Conservation (phyloP, 2,329 filamentous ascomycete species). For the Karstenula rhodostoma region DNA sequence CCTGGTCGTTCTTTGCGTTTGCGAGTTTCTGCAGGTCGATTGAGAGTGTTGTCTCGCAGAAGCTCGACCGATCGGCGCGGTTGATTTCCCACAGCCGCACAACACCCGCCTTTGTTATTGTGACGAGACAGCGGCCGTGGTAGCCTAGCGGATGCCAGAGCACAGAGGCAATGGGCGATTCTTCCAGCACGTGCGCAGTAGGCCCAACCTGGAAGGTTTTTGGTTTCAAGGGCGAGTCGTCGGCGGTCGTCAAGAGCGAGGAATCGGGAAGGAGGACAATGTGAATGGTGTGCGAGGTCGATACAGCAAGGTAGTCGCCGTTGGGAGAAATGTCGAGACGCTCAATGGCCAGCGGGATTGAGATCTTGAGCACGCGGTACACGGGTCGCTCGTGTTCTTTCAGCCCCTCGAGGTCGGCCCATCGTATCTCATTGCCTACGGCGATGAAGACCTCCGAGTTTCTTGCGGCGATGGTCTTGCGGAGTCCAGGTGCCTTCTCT, state of each 20-base stretch:
- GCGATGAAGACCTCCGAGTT: conserved; percentile 91
- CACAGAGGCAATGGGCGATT: conserved; percentile 79
- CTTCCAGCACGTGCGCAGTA: conserved; percentile 87
- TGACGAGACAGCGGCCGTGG: conserved; percentile 81
- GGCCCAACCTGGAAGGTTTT: conserved; percentile 93
- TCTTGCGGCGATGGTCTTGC: conserved; percentile 75
- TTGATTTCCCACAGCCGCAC: conserved; percentile 92
- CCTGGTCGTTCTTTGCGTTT: conserved; percentile 80
- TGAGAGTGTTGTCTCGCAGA: conserved; percentile 81
- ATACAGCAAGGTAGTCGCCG: conserved; percentile 80
- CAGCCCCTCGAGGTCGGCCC: conserved; percentile 82
- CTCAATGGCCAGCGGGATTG: conserved; percentile 81
- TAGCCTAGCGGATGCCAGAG: conserved; percentile 94
- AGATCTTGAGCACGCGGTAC: conserved; percentile 69
- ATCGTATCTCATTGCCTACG: conserved; percentile 87
- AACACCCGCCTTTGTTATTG: conserved; percentile 85
- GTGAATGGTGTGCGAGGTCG: conserved; percentile 87
- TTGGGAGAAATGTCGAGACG: conserved; percentile 87
- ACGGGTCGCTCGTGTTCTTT: conserved; percentile 63
- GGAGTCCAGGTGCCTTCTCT: conserved; percentile 50
- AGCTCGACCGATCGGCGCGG: conserved; percentile 83
- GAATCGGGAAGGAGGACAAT: conserved; percentile 85
- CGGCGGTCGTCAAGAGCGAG: conserved; percentile 74
- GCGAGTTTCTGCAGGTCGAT: conserved; percentile 89
- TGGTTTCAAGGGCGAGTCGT: conserved; percentile 74